phyloP scores from a whole-genome alignment of 768 basidiomycete species.

The Phanerochaete sordida region DNA sequence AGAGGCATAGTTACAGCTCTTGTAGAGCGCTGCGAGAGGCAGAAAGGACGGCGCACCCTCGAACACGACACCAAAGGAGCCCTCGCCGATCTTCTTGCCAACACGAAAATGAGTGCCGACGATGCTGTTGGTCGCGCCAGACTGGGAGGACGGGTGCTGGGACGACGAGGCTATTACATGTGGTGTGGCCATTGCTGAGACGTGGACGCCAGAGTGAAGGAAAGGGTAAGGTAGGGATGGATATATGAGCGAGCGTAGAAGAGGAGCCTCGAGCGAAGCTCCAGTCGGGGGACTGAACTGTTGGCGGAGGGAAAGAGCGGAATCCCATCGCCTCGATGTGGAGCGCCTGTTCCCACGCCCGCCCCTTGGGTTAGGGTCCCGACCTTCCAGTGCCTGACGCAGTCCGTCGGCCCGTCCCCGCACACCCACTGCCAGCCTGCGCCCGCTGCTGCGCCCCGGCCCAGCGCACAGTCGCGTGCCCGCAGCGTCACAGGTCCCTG shows the following conservation, averaged over 20 bases:
- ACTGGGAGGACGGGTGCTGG: constrained; percentile 55
- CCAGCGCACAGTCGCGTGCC: no score
- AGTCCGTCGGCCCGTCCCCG: no score
- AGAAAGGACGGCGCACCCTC: constrained; percentile 66
- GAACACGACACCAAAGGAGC: constrained; percentile 97
- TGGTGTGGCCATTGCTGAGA: constrained; percentile 63
- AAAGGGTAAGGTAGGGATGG: constrained; percentile 15
- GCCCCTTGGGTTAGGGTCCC: neutral
- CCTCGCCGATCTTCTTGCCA: constrained; percentile 99
- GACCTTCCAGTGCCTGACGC: neutral
- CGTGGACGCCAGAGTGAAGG: constrained; percentile 11
- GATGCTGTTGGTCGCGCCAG: constrained; percentile 64
- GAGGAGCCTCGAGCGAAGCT: constrained; percentile 11
- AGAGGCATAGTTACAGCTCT: constrained; percentile 4
- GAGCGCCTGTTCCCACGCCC: constrained; percentile 14
- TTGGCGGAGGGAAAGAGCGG: constrained; percentile 9
- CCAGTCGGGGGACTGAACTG: neutral
- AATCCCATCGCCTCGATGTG: constrained; percentile 11
- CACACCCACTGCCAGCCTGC: no score
- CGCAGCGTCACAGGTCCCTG: no score
- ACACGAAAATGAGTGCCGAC: constrained; percentile 83
- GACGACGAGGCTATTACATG: constrained; percentile 83
- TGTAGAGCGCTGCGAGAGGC: neutral
- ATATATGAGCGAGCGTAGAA: constrained; percentile 9
- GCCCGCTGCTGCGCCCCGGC: neutral